Percentiles rank a stretch among this genome's conserved stretches.
These are phyloP conservation scores for Cardiospermum halicacabum DNA, from an alignment of 345 rosid species.

Conservation along the genomic window DNA sequence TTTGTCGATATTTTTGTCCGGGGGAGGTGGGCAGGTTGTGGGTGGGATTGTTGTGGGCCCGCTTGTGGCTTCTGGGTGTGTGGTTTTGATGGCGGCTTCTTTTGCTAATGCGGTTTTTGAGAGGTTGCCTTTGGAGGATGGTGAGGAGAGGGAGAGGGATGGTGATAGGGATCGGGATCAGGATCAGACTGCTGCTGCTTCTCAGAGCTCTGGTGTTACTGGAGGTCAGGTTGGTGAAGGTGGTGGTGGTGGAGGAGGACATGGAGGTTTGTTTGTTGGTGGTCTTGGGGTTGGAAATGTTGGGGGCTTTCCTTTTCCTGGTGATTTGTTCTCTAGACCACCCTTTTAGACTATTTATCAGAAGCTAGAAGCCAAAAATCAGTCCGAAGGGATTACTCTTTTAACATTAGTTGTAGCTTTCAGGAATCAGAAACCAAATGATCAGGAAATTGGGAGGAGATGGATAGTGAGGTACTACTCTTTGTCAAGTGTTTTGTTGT, in stretches of 20 bases:
- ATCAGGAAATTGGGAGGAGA: too few species aligned
- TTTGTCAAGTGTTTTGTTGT: too few species aligned
- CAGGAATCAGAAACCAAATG: too few species aligned
- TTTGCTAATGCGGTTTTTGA: conserved; percentile 73
- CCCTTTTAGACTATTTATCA: too few species aligned
- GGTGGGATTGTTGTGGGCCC: conserved; percentile 74
- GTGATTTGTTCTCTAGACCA: conserved; percentile 55
- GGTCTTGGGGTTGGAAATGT: conserved; percentile 37
- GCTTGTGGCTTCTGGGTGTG: conserved; percentile 59
- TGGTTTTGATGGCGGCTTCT: conserved; percentile 71
- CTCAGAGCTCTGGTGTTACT: conserved; percentile 63
- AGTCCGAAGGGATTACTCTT: too few species aligned
- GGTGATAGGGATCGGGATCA: conserved; percentile 37
- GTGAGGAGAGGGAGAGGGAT: conserved; percentile 3
- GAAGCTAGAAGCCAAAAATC: too few species aligned
- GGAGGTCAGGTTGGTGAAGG: conserved; percentile 29
- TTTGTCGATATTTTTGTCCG: conserved; percentile 61
- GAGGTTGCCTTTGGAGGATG: conserved; percentile 62
- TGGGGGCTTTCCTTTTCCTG: conserved; percentile 48
- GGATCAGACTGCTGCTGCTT: conserved; percentile 46
- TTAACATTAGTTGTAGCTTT: too few species aligned
- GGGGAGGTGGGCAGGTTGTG: conserved; percentile 78
- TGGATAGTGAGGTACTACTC: too few species aligned
- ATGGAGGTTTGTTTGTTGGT: conserved; percentile 30
- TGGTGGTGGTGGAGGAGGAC: conserved; percentile 29